phyloP scores from a whole-genome alignment of 2,329 filamentous ascomycete species.

The Colletotrichum karsti region DNA sequence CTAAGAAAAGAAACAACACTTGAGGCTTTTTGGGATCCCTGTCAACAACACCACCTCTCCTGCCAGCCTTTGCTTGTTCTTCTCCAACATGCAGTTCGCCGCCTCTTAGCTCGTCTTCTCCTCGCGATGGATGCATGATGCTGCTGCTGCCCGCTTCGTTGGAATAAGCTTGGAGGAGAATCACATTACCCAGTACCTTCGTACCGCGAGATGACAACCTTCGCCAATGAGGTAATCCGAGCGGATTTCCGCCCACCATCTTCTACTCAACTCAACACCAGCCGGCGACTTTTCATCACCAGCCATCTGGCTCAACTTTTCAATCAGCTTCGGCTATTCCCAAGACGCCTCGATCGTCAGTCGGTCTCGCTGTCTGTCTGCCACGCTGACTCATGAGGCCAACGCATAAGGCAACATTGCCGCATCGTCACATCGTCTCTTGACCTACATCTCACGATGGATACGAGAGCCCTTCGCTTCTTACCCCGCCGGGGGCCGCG shows the following conservation, averaged over 20 bases:
- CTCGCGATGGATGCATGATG: conserved; percentile 15
- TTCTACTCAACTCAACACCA: not conserved
- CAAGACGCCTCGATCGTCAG: not conserved
- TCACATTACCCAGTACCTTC: not conserved
- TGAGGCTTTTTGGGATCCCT: conserved; percentile 9
- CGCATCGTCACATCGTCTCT: conserved; percentile 15
- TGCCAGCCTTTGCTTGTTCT: not conserved
- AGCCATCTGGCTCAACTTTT: accelerated
- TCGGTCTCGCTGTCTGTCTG: not conserved
- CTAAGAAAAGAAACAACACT: conserved; percentile 19
- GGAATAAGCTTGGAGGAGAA: not conserved
- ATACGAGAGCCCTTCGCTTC: not conserved
- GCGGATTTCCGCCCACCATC: not conserved
- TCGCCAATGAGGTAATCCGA: not conserved
- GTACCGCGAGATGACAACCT: not conserved
- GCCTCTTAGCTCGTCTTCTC: not conserved
- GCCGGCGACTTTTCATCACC: not conserved
- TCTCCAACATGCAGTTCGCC: conserved; percentile 1
- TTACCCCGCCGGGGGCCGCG: not conserved
- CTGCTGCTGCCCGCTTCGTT: not conserved
- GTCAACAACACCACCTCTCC: not conserved
- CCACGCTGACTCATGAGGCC: not conserved
- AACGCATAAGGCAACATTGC: not conserved
- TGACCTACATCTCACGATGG: conserved; percentile 6
- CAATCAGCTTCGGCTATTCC: too few relatives aligned